Evolutionary conservation across 495 filamentous ascomycete genomes (phyloP), one percentile per base, ranked within the genome.

Genomic region (Cairneyella variabilis): DNA sequence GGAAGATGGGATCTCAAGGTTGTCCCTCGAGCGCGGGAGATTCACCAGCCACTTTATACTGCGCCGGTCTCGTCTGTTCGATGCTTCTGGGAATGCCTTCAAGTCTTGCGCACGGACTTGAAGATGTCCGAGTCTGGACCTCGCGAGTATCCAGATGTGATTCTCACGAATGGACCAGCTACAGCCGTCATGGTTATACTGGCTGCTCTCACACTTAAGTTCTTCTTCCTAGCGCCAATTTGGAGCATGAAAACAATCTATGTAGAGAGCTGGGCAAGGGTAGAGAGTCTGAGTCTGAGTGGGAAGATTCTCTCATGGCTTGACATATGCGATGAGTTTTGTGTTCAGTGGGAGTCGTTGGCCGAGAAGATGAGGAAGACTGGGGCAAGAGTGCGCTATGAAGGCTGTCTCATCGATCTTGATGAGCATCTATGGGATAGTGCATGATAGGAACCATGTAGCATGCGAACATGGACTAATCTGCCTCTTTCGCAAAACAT

Each of bases 211-310:
- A 17, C 87, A 1, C 67, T 95, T 44, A 86, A 88, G 53, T 77
- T 90, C 53, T 51, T 64, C 61, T 46, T 75, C 71, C 32, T 59
- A 4, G 60, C 57, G 16, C 60, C 60, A 6, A 7, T 47, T 20
- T 51, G 39, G 37, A 77, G 76, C 63, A 80, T 91, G 62, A 78
- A 83, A 38, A 85, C 79, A 6, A 76, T 97, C 18, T 97, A 91
- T 64, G 77, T 96, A 12, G 93, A 98, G 77, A 90, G 83, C 23
- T 97, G 90, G 85, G 95, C 93, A 1, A 78, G 91, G 16, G 85
- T 93, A 3, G 80, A 72, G 50, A 83, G 76, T 9, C 64, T 96
- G 61, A 97, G 92, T 71, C 66, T 95, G 44, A 91, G 86, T 49
- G 91, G 92, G 6, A 79, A 77, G 56, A 66, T 97, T 5, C 71